Base-by-base conservation (phyloP, 2,329 filamentous ascomycete genomes). In the Arthrobotrys megalospora region DNA sequence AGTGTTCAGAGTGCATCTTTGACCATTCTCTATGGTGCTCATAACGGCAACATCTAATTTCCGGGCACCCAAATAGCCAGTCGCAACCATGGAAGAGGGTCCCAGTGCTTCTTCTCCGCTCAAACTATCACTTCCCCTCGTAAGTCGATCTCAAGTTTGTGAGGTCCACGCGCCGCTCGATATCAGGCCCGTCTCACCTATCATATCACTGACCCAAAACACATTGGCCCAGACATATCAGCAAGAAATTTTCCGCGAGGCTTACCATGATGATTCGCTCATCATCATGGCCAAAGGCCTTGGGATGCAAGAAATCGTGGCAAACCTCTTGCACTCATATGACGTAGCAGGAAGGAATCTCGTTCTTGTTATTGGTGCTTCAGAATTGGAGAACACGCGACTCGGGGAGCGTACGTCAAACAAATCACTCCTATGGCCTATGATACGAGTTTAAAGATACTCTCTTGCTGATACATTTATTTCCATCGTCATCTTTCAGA, bases 261-360 rank as follows among this genome's bases (percentile, higher is more conserved):
- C 97, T 81, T 91, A 93, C 80, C 87, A 90, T 79, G 93, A 97
- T 86, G 96, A 99, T 92, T 92, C 96, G 85, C 91, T 99, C 80
- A 92, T 98, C 82, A 88, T 99, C 68, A 89, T 98, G 69, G 96
- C 95, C 48, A 92, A 93, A 66, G 96, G 96, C 81, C 91, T 99
- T 58, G 96, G 96, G 81, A 90, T 98, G 53, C 89, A 97, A 84
- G 93, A 94, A 81, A 89, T 99, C 72, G 89, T 97, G 82, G 96
- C 93, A n/a, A 99, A 98, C 83, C 89, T 99, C 45, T 89, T 99
- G 32, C 96, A 99, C 85, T 94, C 94, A 19, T 97, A 97, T 85
- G 96, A 99, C 88, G 94, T 94, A 0, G 93, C 93, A 2, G 96
- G 96, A 12, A 96, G 96, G 85, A 98, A 97, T 83, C 87, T 99